A percentile compares a stretch with the other conserved stretches of the same genome.
Evolutionary conservation across 2,329 filamentous ascomycete genomes (phyloP).

Genomic region (Phymatotrichopsis omnivora): DNA sequence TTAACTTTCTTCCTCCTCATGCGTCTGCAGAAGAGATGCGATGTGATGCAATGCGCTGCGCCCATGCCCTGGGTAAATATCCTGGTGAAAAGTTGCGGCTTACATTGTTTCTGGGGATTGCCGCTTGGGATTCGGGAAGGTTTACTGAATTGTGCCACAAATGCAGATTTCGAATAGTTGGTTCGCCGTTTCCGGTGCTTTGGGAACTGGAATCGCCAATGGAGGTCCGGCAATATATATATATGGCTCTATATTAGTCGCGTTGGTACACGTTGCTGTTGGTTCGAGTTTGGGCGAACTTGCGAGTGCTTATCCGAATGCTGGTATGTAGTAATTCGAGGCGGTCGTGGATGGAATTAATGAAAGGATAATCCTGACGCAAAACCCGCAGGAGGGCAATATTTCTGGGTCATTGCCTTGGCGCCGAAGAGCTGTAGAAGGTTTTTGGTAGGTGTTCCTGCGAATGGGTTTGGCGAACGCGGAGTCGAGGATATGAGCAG

Average conservation of each 20-base stretch:
- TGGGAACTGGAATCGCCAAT: conserved; percentile 27
- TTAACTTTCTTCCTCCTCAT: too few relatives aligned
- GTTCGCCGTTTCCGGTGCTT: conserved; percentile 36
- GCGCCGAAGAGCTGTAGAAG: conserved; percentile 37
- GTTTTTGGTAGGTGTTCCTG: conserved; percentile 33
- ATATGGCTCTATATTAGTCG: conserved; percentile 43
- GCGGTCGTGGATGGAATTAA: too few relatives aligned
- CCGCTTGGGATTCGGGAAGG: too few relatives aligned
- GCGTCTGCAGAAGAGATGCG: too few relatives aligned
- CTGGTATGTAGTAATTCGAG: conserved; percentile 33
- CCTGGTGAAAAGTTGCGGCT: too few relatives aligned
- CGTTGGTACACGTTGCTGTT: conserved; percentile 40
- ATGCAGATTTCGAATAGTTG: conserved; percentile 43
- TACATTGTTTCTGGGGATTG: too few relatives aligned
- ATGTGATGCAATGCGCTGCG: too few relatives aligned
- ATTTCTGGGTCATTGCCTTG: conserved; percentile 43
- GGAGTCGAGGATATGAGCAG: too few relatives aligned
- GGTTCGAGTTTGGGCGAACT: conserved; percentile 42
- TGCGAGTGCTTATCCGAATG: conserved; percentile 42
- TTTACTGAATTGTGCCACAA: too few relatives aligned
- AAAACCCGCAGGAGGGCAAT: conserved; percentile 40
- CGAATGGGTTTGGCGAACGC: too few relatives aligned
- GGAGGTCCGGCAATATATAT: conserved; percentile 32
- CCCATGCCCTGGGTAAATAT: too few relatives aligned
- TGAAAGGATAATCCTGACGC: too few relatives aligned